A percentile compares a stretch with the other conserved stretches of the same genome.
phyloP scores from a whole-genome alignment of 345 rosid genomes.

The Populus deltoides region DNA sequence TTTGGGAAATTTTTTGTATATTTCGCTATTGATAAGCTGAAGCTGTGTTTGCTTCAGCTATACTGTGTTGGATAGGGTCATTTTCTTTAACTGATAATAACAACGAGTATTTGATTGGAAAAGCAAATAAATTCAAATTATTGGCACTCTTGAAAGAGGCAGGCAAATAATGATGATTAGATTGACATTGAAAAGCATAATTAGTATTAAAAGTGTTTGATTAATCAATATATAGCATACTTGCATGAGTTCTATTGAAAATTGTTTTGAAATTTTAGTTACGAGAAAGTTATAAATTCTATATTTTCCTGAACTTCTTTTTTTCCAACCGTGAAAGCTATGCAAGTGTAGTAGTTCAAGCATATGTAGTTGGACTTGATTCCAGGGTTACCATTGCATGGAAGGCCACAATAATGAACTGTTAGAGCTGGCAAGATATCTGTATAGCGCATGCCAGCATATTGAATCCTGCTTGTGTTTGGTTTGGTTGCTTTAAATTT shows the following conservation, averaged over 20 bases:
- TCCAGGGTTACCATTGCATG: not conserved
- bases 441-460: too few species aligned
- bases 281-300: too few species aligned
- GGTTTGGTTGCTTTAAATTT: too few species aligned
- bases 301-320: too few species aligned
- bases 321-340: too few species aligned
- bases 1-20: not conserved
- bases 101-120: not conserved
- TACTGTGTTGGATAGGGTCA: not conserved
- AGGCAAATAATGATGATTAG: not conserved
- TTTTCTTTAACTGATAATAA: not conserved
- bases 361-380: not conserved
- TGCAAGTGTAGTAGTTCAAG: too few species aligned
- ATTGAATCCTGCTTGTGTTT: too few species aligned
- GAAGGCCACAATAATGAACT: not conserved
- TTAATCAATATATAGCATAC: too few species aligned
- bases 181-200: not conserved
- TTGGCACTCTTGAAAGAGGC: not conserved
- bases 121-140: not conserved
- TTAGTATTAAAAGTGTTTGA: too few species aligned
- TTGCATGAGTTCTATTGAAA: too few species aligned
- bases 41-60: not conserved
- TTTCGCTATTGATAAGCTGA: not conserved
- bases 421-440: too few species aligned
- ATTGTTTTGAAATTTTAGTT: too few species aligned